Conservation (phyloP, 495 filamentous ascomycete species). For the Apiosordaria backusii region DNA sequence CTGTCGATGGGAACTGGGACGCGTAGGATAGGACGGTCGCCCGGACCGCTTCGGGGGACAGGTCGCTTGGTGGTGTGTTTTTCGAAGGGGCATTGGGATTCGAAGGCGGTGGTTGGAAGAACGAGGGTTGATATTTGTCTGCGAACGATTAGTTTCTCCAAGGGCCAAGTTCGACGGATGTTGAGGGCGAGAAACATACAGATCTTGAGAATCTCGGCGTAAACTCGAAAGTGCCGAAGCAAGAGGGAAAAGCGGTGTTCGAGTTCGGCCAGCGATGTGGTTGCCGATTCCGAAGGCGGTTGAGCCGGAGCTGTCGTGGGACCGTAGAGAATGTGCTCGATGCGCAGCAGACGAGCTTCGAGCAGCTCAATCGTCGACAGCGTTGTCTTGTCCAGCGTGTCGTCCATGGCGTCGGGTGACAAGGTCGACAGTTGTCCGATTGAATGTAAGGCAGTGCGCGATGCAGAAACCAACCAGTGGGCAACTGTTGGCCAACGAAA, state of each 20-base stretch:
- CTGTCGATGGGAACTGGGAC: conserved; percentile 67
- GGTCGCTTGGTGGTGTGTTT: conserved; percentile 38
- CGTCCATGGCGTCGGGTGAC: conserved; percentile 39
- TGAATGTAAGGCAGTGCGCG: not conserved
- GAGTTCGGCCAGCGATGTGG: conserved; percentile 58
- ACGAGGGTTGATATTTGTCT: conserved; percentile 47
- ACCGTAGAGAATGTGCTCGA: conserved; percentile 73
- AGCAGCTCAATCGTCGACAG: conserved; percentile 70
- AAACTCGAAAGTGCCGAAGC: conserved; percentile 40
- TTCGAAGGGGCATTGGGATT: conserved; percentile 20
- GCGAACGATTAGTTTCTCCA: conserved; percentile 13
- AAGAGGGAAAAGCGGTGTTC: conserved; percentile 52
- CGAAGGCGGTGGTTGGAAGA: conserved; percentile 43
- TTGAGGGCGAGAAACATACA: conserved; percentile 30
- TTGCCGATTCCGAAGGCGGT: conserved; percentile 42
- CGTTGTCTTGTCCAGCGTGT: conserved; percentile 48
- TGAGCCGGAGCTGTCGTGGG: conserved; percentile 31
- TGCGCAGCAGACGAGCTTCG: conserved; percentile 66
- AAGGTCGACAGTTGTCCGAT: not conserved
- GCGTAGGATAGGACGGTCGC: conserved; percentile 74
- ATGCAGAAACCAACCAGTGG: not conserved
- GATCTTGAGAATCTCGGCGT: conserved; percentile 48
- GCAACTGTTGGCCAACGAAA: not conserved
- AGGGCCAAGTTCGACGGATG: not conserved
- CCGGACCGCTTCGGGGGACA: conserved; percentile 45